Base-by-base conservation (phyloP, 345 rosid species). In the Acer yangbiense region DNA sequence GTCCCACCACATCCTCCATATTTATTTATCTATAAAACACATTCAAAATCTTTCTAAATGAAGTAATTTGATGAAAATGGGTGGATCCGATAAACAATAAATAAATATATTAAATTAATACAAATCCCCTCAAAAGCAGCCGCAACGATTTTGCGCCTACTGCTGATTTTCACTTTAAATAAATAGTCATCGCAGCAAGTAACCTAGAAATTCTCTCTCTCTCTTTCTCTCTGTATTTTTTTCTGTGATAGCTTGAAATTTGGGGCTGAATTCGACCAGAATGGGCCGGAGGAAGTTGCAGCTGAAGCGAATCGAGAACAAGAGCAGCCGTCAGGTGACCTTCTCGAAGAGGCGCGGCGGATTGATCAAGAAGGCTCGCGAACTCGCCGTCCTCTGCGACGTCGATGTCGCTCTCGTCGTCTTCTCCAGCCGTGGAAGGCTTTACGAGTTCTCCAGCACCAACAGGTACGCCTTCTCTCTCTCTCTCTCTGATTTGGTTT, bases 381-480 rank as follows among this genome's bases (percentile, higher is more conserved):
- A 93, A 57, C 90, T 93, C 75, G 84, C 95, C 23, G 44, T 93
- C 74, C 95, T 91, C 64, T 91, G 95, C 79, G 94, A 93, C 77
- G 87, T 86, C 23, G 81, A 90, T 75, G 77, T 89, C 64, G 92
- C 88, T 69, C 71, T 89, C 71, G 44, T 93, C 73, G 71, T 89
- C 81, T 88, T 87, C 84, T 90, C 97, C 74, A 71, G 78, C 74
- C 68, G 87, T 69, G 92, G 92, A 32, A 80, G 66, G 72, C 90
- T 84, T 64, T 89, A 85, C 79, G 82, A 78, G 64, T 89, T 85
- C 82, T 81, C 83, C 14, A 79, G 87, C 84, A 77, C 80, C 50
- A 78, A 76, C 75, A 85, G 84, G 93, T 91, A 72, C 74, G 74
- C 76, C 5, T 13, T 41, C 39, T 46, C 14, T 7, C 50, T 9